Base-by-base conservation (phyloP, 352 stramenopile genomes). In the Sclerospora graminicola region DNA sequence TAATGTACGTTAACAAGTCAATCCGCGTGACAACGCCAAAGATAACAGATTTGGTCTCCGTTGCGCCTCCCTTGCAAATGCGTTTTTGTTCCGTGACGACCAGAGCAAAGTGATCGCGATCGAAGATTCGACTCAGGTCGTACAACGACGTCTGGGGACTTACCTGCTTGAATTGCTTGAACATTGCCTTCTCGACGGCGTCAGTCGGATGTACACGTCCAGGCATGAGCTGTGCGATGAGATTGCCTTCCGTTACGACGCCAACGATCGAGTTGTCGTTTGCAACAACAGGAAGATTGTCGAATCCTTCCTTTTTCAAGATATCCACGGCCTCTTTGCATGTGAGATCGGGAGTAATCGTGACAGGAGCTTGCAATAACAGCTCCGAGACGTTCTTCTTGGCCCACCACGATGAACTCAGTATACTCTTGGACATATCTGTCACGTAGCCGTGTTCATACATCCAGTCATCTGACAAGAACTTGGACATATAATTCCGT, bases 401-500 rank as follows among this genome's bases (percentile, higher is more conserved):
- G 15, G 93, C 85, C 94, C 94, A 98, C 93, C 93, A 98, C 41
- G 79, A 83, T n/a, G 79, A 65, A 56, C 81, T 95, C 32, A 87
- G 57, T 21, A 60, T 62, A 60, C 69, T 84, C 60, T 85, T 83
- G 41, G 64, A 68, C 53, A 82, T 62, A 40, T 83, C 72, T 42
- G 83, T 78, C 27, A 92, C 79, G 57, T 86, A 92, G 28, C 68
- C 70, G 57, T 89, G 60, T 45, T 88, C 70, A 60, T 85, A 88
- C 81, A 92, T 92, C 93, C 94, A 98, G 63, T 97, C 84, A 66
- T 98, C 90, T 40, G 72, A 94, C 19, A 98, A 56, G 48, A 96
- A 96, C 75, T 98, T 98, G 62, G 86, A 97, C 92, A 98, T 98
- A 86, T 98, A 98, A 72, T 98, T 98, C 32, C 93, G 75, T 21